A percentile compares a stretch with the other conserved stretches of the same genome.
Evolutionary conservation across 495 filamentous ascomycete genomes (phyloP).

Genomic region (Penicillium verhagenii): DNA sequence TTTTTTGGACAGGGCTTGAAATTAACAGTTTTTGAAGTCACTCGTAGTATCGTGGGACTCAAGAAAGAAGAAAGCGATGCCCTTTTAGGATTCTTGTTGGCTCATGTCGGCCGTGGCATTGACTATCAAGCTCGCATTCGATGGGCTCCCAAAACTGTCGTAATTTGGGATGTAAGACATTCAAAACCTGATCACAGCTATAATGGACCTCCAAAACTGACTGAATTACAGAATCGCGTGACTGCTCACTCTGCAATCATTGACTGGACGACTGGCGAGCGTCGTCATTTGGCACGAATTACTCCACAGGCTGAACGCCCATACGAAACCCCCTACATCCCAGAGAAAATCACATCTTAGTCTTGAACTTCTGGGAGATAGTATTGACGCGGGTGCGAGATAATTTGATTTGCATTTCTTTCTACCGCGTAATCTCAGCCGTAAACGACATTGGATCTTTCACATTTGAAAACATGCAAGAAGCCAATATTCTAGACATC

Average conservation of each 20-base stretch:
- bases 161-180: conserved; percentile 70
- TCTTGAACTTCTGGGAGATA: no score
- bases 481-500: no score
- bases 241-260: conserved; percentile 75
- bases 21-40: conserved; percentile 47
- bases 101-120: conserved; percentile 69
- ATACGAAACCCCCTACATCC: conserved; percentile 23
- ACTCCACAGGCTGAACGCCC: conserved; percentile 72
- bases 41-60: conserved; percentile 66
- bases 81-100: conserved; percentile 75
- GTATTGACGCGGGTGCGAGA: no score
- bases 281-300: conserved; percentile 77
- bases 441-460: no score
- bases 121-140: conserved; percentile 77
- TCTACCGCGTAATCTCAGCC: neutral
- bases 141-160: conserved; percentile 73
- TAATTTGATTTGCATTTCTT: no score
- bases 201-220: conserved; percentile 6
- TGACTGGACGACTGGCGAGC: conserved; percentile 72
- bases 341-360: conserved; percentile 19
- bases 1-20: no score
- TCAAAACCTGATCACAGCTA: neutral
- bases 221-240: conserved; percentile 59
- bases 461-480: no score
- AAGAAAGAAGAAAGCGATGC: conserved; percentile 77